phyloP scores from a whole-genome alignment of 2,329 filamentous ascomycete species.

The Parascedosporium putredinis region DNA sequence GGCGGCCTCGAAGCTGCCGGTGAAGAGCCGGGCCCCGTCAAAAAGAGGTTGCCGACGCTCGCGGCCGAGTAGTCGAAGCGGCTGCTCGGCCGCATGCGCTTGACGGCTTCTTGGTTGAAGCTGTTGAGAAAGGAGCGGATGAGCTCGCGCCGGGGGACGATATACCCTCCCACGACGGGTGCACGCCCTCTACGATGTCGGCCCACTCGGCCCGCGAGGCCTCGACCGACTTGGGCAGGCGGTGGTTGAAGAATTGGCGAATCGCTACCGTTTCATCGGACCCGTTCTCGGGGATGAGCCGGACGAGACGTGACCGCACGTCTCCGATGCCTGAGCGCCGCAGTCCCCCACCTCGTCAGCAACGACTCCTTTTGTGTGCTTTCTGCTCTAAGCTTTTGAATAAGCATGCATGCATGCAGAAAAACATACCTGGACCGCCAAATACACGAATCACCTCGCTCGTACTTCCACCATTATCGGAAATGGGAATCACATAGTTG shows the following conservation, averaged over 20 bases:
- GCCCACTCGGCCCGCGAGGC: slow-evolving; percentile 74
- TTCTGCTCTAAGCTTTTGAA: not conserved
- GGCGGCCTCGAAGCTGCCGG: slow-evolving; percentile 82
- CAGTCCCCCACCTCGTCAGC: slow-evolving; percentile 28
- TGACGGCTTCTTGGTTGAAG: slow-evolving; percentile 68
- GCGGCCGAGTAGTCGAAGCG: slow-evolving; percentile 70
- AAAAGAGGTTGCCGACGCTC: slow-evolving; percentile 68
- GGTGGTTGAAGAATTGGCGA: slow-evolving; percentile 77
- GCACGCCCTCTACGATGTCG: slow-evolving; percentile 75
- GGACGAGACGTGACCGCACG: slow-evolving; percentile 58
- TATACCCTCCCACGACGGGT: slow-evolving; percentile 62
- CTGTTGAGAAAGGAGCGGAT: slow-evolving; percentile 68
- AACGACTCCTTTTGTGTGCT: not conserved
- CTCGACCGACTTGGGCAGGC: slow-evolving; percentile 51
- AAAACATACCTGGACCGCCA: slow-evolving; percentile 77
- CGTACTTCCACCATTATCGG: slow-evolving; percentile 89
- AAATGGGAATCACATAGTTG: slow-evolving; percentile 87
- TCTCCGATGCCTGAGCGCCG: slow-evolving; percentile 43
- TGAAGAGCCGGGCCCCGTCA: slow-evolving; percentile 84
- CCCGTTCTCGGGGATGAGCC: slow-evolving; percentile 64
- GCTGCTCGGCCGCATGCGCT: slow-evolving; percentile 60
- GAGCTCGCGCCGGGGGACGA: slow-evolving; percentile 63
- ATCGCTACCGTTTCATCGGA: slow-evolving; percentile 62
- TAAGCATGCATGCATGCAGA: no score
- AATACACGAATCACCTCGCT: slow-evolving; percentile 91